Conservation (phyloP, 2,329 filamentous ascomycete species). For the Ophiocordyceps camponoti-rufipedis region DNA sequence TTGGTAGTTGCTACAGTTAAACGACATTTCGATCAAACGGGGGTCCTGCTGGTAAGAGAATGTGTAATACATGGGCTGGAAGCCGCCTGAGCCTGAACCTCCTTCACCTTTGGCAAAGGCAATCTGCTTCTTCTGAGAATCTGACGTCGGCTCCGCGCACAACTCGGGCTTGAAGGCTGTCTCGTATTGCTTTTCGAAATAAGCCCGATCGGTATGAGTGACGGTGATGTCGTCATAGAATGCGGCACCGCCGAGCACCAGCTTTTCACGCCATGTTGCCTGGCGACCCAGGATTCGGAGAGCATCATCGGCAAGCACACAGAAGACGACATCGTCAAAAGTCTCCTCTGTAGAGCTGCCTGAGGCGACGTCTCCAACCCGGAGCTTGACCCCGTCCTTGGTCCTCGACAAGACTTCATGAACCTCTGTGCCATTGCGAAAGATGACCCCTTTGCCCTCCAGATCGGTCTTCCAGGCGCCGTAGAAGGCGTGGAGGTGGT, state of each 20-base stretch:
- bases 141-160: conserved; percentile 25
- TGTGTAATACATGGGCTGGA: conserved; percentile 48
- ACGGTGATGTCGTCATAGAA: conserved; percentile 55
- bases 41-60: conserved; percentile 37
- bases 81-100: conserved; percentile 29
- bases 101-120: conserved; percentile 23
- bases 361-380: conserved; percentile 27
- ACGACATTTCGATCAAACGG: conserved; percentile 48
- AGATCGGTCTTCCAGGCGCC: conserved; percentile 37
- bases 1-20: conserved; percentile 62
- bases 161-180: conserved; percentile 34
- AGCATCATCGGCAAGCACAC: conserved; percentile 45
- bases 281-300: conserved; percentile 39
- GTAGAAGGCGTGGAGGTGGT: conserved; percentile 43
- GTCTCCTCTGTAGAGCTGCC: conserved; percentile 33
- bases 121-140: conserved; percentile 20
- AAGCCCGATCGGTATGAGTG: conserved; percentile 45
- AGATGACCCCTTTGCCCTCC: conserved; percentile 31
- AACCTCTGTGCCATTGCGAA: conserved; percentile 38
- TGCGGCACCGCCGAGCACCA: conserved; percentile 51
- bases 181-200: conserved; percentile 53
- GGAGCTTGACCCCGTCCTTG: conserved; percentile 32
- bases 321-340: conserved; percentile 50
- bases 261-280: conserved; percentile 41
- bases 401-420: conserved; percentile 30